Conservation (phyloP, 1,284 basidiomycete species). For the Rhizoctonia solani region DNA sequence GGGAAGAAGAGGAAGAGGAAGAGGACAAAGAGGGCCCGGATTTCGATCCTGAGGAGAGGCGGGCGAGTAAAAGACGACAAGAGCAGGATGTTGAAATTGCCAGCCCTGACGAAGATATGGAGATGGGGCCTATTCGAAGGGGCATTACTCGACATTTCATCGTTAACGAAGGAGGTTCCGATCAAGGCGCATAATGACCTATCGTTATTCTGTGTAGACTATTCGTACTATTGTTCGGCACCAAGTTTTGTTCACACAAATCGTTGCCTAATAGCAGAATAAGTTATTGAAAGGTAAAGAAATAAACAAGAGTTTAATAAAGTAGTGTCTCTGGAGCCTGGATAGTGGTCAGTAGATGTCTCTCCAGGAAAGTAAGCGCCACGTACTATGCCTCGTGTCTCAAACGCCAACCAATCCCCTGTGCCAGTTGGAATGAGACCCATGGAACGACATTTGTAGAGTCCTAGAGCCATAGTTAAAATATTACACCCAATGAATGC, state of each 20-base stretch:
- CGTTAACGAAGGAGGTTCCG: background rate
- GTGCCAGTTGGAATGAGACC: constrained; percentile 85
- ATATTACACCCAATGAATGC: constrained; percentile 72
- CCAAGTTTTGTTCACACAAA: too few relatives aligned
- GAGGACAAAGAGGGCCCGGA: background rate
- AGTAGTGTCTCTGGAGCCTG: constrained; percentile 21
- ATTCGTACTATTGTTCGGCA: background rate
- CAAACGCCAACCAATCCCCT: constrained; percentile 91
- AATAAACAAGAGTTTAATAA: background rate
- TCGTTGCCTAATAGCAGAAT: background rate
- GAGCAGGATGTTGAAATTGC: constrained; percentile 1
- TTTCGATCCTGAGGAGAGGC: background rate
- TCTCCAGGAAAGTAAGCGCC: background rate
- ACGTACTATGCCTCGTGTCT: constrained; percentile 72
- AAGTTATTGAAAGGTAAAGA: background rate
- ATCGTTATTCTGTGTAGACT: background rate
- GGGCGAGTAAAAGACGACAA: constrained; percentile 17
- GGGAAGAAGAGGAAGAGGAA: constrained; percentile 17
- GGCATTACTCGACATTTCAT: background rate
- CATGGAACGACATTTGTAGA: constrained; percentile 92
- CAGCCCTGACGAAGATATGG: background rate
- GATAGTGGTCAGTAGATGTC: background rate
- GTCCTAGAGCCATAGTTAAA: constrained; percentile 73
- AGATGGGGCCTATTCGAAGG: constrained; percentile 11
- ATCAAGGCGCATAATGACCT: background rate